Evolutionary conservation across 495 filamentous ascomycete species (phyloP), one percentile per base, ranked within the genome.

Genomic region (Tuber brumale): DNA sequence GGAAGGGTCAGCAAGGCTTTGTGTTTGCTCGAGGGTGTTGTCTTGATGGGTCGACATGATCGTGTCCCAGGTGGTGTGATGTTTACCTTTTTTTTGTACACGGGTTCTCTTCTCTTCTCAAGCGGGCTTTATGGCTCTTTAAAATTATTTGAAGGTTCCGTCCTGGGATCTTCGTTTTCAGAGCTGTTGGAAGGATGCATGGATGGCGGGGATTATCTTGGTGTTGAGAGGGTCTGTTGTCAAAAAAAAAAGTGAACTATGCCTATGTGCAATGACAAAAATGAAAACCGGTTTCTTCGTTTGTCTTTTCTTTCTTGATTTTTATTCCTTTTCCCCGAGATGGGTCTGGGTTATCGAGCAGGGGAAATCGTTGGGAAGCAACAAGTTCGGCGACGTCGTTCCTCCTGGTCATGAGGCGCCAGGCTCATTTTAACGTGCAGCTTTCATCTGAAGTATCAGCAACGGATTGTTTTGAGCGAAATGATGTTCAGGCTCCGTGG

Each of bases 21-120:
- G 77, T 80, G 61, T 80, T 80, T 80, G 79, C 72, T 74, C 35
- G 78, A 70, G 76, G 69, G 71, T 77, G 75, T 79, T 46, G 78
- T 71, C 72, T 72, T 72, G 76, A 45, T 72, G 74, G 72, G 73
- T 80, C 75, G 70, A 73, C 72, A 75, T 79, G 43, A 35, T 76
- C 77, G 78, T 48, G 69, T 75, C n/a, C 21, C 57, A 72, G 75
- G 76, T 72, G 78, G 74, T 79, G 79, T 81, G 79, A 78, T 75
- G 77, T 70, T 76, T 77, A 75, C 77, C 71, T 76, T 77, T 81
- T 77, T 79, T 77, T 81, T 79, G 79, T 84, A 76, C 74, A 77
- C 78, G 80, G 78, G 83, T 82, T 77, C 77, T 80, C 78, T 80
- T 75, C 78, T 79, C 78, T 79, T 74, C 70, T 79, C 78, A 80